Base-by-base conservation (phyloP, 495 filamentous ascomycete species). In the Rhypophila decipiens region DNA sequence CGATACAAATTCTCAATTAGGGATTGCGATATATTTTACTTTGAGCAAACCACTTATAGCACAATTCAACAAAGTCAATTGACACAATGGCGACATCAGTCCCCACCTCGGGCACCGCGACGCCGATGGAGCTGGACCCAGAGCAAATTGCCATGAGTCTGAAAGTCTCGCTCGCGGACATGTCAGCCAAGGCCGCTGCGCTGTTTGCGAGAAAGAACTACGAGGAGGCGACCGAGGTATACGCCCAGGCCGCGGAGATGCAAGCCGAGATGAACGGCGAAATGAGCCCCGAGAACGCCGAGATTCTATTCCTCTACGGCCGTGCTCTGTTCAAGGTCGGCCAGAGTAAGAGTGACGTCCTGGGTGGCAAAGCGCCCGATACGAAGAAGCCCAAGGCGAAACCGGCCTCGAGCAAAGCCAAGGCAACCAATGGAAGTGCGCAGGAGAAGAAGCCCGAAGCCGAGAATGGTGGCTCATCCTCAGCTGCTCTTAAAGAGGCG, bases 211-310 rank as follows among this genome's bases (percentile, higher is more conserved):
- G 85, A 52, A 96, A 91, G 71, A 83, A 95, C 57, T 91, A 89
- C 60, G 79, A 82, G 49, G 77, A 81, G 35, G n/a, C 93, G 21
- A 79, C 88, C 18, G 93, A 97, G 60, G 68, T 86, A 36, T 99
- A 89, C 66, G 87, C 88, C 7, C 80, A 86, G 48, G 93, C 93
- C 15, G 85, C 87, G 34, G 89, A 93, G 61, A 72, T 96, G 49
- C 93, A 99, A 61, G 88, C 87, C 42, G 79, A 86, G 63, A 73
- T 96, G 60, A 88, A 96, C 68, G 93, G 91, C 59, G 94, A 97
- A 67, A 79, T 94, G 73, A 83, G 81, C 37, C 78, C 87, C 4
- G 81, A 86, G 24, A 97, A 99, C 54, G 91, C 90, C 13, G 90
- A 95, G 57, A 73, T 99, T 23, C 80, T 97, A 13, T 99, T 89